Base-by-base conservation (phyloP, 306 rosid genomes). In the Comarum palustre region DNA sequence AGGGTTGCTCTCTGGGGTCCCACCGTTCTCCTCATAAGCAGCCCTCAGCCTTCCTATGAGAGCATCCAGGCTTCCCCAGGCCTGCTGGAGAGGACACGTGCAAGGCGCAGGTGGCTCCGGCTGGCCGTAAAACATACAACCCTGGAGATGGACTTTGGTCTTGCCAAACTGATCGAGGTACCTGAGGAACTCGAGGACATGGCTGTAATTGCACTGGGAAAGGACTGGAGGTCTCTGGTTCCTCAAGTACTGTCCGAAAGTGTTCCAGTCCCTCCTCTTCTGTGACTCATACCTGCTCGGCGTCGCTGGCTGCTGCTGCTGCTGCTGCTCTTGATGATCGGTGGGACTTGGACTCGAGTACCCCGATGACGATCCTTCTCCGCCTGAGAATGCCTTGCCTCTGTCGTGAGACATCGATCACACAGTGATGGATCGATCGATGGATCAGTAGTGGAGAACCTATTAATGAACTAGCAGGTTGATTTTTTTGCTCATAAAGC, bases 31-130 rank as follows among this genome's bases (percentile, higher is more conserved):
- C 66, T 95, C 99, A 24, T 91, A 95, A n/a, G 99, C 99, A 41
- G 99, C 99, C 42, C 97, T 80, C 8, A 95, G 91, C 17, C 99
- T 76, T 3, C 99, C 99, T 48, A 95, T 95, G 38, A 95, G 96
- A 2, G 99, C 97, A 66, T 95, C 99, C 2, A 95, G 92, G 74
- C 96, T 89, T 0, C 99, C 99, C 99, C 99, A 95, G 16, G 99
- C 99, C 29, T 95, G 99, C 10, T 90, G 63, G 1, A 95, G 88
- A 1, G 99, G 99, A 52, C 99, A 95, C 3, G 96, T 82, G 73
- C 99, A 95, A 4, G 97, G 97, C 1, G 97, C 90, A 0, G 99
- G 99, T 1, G 99, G 99, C 78, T 95, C 99, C 0, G 97, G 96
- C 47, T 90, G 97, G 8, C 99, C 99, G 46, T 75, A 95, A 58